Conservation (phyloP, 2,329 filamentous ascomycete species). For the Trichophyton equinum region DNA sequence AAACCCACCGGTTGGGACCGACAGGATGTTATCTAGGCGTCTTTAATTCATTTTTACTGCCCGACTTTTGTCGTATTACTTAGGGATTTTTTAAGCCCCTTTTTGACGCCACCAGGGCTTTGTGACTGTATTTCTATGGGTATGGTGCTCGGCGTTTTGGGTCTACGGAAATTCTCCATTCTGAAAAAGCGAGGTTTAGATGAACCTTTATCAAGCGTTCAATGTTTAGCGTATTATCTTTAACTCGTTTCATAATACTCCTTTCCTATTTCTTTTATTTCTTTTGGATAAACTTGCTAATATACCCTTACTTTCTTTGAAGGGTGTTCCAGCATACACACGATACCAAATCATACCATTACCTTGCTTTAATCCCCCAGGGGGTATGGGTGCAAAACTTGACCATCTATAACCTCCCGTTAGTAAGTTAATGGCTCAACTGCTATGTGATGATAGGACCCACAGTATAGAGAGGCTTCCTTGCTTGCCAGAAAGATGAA, state of each 20-base stretch:
- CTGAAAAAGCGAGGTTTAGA: not conserved
- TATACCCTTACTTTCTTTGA: not conserved
- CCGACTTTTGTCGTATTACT: not conserved
- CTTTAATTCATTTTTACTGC: not conserved
- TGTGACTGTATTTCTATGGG: not conserved
- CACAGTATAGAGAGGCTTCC: constrained; percentile 26
- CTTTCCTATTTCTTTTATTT: not conserved
- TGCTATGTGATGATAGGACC: constrained; percentile 8
- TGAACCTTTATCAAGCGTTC: not conserved
- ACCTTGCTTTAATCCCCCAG: constrained; percentile 21
- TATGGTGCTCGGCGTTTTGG: not conserved
- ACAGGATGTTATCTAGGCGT: constrained; percentile 53
- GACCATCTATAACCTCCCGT: constrained; percentile 19
- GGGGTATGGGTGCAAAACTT: constrained; percentile 25
- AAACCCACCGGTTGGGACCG: constrained; percentile 70
- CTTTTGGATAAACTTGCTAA: constrained; percentile 15
- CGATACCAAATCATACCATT: not conserved
- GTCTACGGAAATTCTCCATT: not conserved
- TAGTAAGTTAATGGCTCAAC: not conserved
- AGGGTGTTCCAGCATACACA: not conserved
- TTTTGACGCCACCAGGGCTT: not conserved
- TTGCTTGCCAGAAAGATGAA: constrained; percentile 29
- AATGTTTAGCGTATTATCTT: not conserved
- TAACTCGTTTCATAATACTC: not conserved
- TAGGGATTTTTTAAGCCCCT: not conserved